phyloP scores from a whole-genome alignment of 2,329 filamentous ascomycete genomes.

The Fusarium vanettenii region DNA sequence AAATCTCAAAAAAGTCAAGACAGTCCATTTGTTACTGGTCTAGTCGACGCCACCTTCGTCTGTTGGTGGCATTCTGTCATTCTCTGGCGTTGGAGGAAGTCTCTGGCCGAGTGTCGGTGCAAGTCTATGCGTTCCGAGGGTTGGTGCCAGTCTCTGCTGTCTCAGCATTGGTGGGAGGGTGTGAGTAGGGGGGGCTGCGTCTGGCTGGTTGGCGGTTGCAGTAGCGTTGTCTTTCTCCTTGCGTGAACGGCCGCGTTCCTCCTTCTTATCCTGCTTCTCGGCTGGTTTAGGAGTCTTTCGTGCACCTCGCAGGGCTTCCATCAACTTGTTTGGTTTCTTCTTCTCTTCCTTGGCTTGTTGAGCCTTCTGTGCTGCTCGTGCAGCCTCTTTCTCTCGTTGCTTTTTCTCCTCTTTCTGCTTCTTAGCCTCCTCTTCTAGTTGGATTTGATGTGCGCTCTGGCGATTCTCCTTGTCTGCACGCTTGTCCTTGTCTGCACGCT shows the following conservation, averaged over 20 bases:
- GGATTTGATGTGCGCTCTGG: not conserved
- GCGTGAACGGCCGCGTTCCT: not conserved
- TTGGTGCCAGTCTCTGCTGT: constrained; percentile 10
- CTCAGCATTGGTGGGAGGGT: constrained; percentile 2
- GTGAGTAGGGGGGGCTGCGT: not conserved
- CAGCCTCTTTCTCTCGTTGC: not conserved
- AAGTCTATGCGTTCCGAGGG: constrained; percentile 7
- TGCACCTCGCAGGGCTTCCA: not conserved
- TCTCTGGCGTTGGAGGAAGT: constrained; percentile 3
- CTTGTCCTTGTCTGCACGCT: not conserved
- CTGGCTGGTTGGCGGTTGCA: not conserved
- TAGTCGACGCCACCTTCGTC: constrained; percentile 14
- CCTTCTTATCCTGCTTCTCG: constrained; percentile 1
- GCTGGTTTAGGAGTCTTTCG: not conserved
- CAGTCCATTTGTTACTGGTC: not conserved
- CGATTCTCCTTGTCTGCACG: constrained; percentile 1
- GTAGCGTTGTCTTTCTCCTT: not conserved
- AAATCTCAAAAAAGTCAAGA: not conserved
- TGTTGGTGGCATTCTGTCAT: not conserved
- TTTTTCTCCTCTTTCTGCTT: not conserved
- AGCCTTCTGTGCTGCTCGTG: not conserved
- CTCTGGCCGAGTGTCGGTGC: constrained; percentile 8
- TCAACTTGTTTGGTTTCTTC: not conserved
- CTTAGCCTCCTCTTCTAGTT: constrained; percentile 1
- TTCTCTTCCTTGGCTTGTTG: not conserved